phyloP scores from a whole-genome alignment of 345 rosid genomes.

The Brassica carinata region DNA sequence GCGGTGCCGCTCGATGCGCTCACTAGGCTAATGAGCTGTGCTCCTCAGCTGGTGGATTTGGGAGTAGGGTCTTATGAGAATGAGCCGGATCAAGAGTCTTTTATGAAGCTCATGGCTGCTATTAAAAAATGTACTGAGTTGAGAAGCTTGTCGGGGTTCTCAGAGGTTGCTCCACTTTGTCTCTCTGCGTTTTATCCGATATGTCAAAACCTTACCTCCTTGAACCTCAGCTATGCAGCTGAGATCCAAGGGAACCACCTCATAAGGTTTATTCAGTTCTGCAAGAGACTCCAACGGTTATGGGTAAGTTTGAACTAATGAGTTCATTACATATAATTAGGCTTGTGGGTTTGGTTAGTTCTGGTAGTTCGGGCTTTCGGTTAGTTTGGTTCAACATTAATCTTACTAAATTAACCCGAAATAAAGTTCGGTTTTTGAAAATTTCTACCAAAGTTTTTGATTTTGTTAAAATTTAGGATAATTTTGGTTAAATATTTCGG shows the following conservation, averaged over 20 bases:
- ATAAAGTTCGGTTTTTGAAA: neutral
- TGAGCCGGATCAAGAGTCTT: slow-evolving; percentile 69
- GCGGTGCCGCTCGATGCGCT: slow-evolving; percentile 77
- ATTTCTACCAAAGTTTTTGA: neutral
- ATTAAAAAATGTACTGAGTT: slow-evolving; percentile 57
- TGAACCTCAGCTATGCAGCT: slow-evolving; percentile 88
- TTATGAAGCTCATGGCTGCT: slow-evolving; percentile 48
- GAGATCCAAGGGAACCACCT: slow-evolving; percentile 75
- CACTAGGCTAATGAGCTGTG: slow-evolving; percentile 59
- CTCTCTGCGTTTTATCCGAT: slow-evolving; percentile 64
- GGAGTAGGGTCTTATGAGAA: slow-evolving; percentile 85
- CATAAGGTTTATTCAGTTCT: slow-evolving; percentile 59
- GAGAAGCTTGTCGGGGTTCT: slow-evolving; percentile 84
- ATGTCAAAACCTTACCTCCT: slow-evolving; percentile 58
- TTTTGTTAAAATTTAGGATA: neutral
- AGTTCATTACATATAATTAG: neutral
- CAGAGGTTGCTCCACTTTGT: slow-evolving; percentile 70
- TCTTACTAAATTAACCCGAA: neutral
- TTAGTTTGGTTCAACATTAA: neutral
- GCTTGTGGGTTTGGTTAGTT: neutral
- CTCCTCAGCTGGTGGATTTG: slow-evolving; percentile 77
- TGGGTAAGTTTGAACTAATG: slow-evolving; percentile 57
- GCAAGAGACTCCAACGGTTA: slow-evolving; percentile 74
- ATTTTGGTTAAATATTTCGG: too few relatives aligned
- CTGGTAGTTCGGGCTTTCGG: neutral